These are phyloP conservation scores for Lactarius sanguifluus DNA, from an alignment of 768 basidiomycete genomes.

Conservation along the genomic window DNA sequence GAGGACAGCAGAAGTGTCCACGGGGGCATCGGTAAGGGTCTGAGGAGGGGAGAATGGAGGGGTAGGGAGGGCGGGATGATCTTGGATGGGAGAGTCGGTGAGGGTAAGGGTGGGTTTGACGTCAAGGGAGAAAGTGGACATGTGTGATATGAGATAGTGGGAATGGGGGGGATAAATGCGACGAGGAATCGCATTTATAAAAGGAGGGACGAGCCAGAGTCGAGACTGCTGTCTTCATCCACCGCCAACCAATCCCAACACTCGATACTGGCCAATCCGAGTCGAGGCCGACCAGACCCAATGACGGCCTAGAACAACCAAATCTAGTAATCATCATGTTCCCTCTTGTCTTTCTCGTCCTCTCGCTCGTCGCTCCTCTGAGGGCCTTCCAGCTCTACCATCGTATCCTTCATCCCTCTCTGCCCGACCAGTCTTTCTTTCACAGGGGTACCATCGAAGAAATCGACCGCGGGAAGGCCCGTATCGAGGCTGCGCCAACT, in stretches of 20 bases:
- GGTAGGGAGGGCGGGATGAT: slow-evolving; percentile 33
- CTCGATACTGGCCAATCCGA: slow-evolving; percentile 31
- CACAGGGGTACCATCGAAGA: slow-evolving; percentile 45
- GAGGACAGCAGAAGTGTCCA: slow-evolving; percentile 47
- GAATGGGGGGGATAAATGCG: slow-evolving; percentile 7
- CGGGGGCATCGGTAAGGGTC: slow-evolving; percentile 27
- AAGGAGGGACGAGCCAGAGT: slow-evolving; percentile 12
- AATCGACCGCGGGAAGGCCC: slow-evolving; percentile 33
- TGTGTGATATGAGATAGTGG: slow-evolving; percentile 15
- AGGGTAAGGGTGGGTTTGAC: slow-evolving; percentile 24
- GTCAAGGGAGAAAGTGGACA: slow-evolving; percentile 28
- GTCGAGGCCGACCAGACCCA: slow-evolving; percentile 23
- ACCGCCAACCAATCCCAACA: background rate
- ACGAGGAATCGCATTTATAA: slow-evolving; percentile 13
- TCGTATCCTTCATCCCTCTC: slow-evolving; percentile 51
- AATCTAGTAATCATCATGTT: slow-evolving; percentile 1
- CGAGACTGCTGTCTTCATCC: slow-evolving; percentile 7
- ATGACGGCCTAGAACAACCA: slow-evolving; percentile 31
- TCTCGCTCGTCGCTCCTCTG: slow-evolving; percentile 30
- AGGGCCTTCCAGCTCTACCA: slow-evolving; percentile 44
- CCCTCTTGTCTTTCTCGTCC: slow-evolving; percentile 30
- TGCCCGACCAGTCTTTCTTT: slow-evolving; percentile 39
- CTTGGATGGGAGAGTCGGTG: slow-evolving; percentile 29
- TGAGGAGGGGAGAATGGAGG: slow-evolving; percentile 36
- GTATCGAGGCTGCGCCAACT: slow-evolving; percentile 44